These are phyloP conservation scores for Agaricus bisporus DNA, from an alignment of 768 basidiomycete species.

Conservation along the genomic window DNA sequence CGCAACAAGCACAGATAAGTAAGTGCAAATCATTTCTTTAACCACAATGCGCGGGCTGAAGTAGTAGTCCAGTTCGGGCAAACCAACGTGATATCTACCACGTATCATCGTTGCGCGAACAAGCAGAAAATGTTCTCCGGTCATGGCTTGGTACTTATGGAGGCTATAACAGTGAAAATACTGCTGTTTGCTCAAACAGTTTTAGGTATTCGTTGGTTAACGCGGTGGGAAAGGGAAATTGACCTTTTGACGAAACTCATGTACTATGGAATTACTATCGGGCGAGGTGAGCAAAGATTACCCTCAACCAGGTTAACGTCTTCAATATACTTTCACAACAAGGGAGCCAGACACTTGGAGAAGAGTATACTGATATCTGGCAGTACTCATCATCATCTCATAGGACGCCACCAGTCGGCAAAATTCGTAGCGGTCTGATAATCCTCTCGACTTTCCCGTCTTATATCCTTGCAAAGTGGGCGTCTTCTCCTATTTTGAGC, in stretches of 20 bases:
- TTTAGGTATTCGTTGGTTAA: constrained; percentile 74
- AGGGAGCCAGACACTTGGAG: constrained; percentile 84
- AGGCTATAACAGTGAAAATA: not conserved
- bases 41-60: constrained; percentile 8
- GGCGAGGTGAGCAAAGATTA: constrained; percentile 46
- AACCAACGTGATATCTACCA: constrained; percentile 82
- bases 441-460: constrained; percentile 61
- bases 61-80: constrained; percentile 60
- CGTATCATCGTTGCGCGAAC: constrained; percentile 67
- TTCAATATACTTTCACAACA: not conserved
- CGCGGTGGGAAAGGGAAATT: constrained; percentile 77
- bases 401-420: constrained; percentile 36
- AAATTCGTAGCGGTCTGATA: constrained; percentile 46
- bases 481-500: constrained; percentile 27
- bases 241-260: constrained; percentile 60
- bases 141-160: constrained; percentile 64
- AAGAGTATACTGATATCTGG: constrained; percentile 88
- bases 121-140: constrained; percentile 67
- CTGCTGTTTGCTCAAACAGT: constrained; percentile 1
- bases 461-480: constrained; percentile 53
- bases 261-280: constrained; percentile 72
- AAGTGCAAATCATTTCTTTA: constrained; percentile 21
- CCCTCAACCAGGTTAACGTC: not conserved
- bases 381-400: constrained; percentile 44
- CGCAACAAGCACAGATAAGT: constrained; percentile 88